phyloP scores from a whole-genome alignment of 257 asterid genomes.

The Capsicum baccatum region DNA sequence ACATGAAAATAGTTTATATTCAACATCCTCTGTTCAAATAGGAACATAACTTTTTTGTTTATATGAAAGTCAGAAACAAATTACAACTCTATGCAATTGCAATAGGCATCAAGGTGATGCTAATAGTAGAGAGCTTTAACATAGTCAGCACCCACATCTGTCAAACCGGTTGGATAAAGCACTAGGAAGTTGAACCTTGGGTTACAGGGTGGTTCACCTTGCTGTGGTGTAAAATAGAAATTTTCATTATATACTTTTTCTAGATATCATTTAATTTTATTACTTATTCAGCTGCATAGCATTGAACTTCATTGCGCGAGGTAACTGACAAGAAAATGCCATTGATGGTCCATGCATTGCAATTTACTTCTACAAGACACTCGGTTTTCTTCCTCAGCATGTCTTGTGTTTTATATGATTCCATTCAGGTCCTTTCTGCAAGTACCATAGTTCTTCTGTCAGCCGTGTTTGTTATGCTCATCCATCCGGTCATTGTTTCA shows the following conservation, averaged over 20 bases:
- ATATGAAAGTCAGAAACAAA: not conserved
- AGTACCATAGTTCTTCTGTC: conserved; percentile 65
- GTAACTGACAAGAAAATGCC: not conserved
- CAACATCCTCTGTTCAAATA: not conserved
- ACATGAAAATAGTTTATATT: not conserved
- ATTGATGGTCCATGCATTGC: conserved; percentile 14
- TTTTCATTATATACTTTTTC: not conserved
- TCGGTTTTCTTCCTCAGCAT: not conserved
- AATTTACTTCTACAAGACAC: not conserved
- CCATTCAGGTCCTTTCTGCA: conserved; percentile 53
- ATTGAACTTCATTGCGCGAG: not conserved
- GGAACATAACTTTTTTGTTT: not conserved
- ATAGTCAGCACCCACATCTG: not conserved
- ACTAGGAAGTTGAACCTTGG: not conserved
- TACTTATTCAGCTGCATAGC: not conserved
- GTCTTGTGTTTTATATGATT: conserved; percentile 23
- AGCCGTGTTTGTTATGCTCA: conserved; percentile 55
- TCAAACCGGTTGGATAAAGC: not conserved
- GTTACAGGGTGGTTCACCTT: conserved; percentile 14
- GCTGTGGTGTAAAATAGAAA: not conserved
- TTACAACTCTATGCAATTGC: not conserved
- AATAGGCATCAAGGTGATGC: not conserved
- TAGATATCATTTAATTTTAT: not conserved
- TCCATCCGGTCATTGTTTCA: conserved; percentile 69
- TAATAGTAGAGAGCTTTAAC: not conserved